These are phyloP conservation scores for Suhomyces faveliae DNA, from an alignment of 805 yeast species.

Conservation along the genomic window DNA sequence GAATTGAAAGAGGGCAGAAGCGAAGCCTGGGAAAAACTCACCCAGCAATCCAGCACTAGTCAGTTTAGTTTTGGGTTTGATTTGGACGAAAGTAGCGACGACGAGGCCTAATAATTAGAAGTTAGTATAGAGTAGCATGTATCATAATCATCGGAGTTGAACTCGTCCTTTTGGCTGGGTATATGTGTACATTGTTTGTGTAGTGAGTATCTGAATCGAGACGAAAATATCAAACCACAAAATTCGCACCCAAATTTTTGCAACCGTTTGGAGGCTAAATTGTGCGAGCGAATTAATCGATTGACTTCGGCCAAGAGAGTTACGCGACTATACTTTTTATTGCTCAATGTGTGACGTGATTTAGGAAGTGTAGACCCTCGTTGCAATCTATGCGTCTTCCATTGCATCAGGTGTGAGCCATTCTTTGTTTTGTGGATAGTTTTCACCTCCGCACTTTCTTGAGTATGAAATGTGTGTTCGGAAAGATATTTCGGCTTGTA, in stretches of 20 bases:
- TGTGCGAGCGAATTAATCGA: background rate
- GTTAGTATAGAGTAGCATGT: background rate
- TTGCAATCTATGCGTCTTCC: background rate
- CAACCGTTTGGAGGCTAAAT: background rate
- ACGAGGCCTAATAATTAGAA: slow-evolving; percentile 7
- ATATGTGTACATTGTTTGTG: background rate
- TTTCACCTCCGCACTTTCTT: background rate
- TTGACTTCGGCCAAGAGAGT: background rate
- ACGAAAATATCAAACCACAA: background rate
- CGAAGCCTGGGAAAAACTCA: slow-evolving; percentile 53
- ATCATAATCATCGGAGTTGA: background rate
- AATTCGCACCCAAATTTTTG: background rate
- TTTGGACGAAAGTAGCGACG: slow-evolving; percentile 25
- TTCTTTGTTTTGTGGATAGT: background rate
- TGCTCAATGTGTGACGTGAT: background rate
- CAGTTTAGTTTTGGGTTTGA: slow-evolving; percentile 34
- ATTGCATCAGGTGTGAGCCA: background rate
- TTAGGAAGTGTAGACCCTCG: background rate
- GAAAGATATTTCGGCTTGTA: background rate
- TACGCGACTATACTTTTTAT: background rate
- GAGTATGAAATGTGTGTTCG: background rate
- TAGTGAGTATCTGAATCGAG: background rate
- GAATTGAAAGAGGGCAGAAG: slow-evolving; percentile 37
- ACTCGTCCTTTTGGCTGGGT: background rate
- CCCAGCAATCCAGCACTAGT: slow-evolving; percentile 11